Base-by-base conservation (phyloP, 148 eudicot genomes). In the Chenopodium formosanum region DNA sequence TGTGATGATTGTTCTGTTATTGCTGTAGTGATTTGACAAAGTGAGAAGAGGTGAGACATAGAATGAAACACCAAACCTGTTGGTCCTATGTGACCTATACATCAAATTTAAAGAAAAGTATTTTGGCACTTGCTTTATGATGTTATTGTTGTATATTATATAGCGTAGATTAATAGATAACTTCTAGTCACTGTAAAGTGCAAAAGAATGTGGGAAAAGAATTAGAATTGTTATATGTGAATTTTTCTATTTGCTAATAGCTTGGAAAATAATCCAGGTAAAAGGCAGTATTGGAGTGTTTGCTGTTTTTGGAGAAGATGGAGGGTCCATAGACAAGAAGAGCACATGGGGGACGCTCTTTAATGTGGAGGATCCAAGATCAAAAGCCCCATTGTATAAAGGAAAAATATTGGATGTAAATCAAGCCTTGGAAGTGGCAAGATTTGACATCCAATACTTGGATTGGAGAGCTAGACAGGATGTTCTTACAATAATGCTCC, bases 391-490 rank as follows among this genome's bases (percentile, higher is more conserved):
- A 1, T 87, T 82, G 29, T 79, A 73, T 52, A 92, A 94, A 89
- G 98, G 98, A 79, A 96, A 92, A 86, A 86, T 96, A 79, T 72
- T 96, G 77, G 99, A 96, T 82, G 95, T 84, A 3, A 78, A 94
- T 84, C 93, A 94, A 85, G 99, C 97, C 20, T 81, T 96, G 37
- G 97, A 94, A 83, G 91, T 96, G 58, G 99, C 94, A 82, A 84
- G 98, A 80, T 92, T 83, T 80, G 98, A 94, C 83, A 86, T 96
- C 31, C 98, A 96, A 40, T 96, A 96, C 80, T 91, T 91, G 74
- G 99, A 96, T 89, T 96, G 99, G 98, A 91, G 96, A 73, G 99
- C 99, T 67, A 90, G 99, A 5, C 98, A 96, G 80, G 99, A 96
- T 88, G 89, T 96, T 63, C 97, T 96, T 64, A 83, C 94, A 8